These are phyloP conservation scores for Lachancea sp. DNA, from an alignment of 805 yeast species.

Conservation along the genomic window DNA sequence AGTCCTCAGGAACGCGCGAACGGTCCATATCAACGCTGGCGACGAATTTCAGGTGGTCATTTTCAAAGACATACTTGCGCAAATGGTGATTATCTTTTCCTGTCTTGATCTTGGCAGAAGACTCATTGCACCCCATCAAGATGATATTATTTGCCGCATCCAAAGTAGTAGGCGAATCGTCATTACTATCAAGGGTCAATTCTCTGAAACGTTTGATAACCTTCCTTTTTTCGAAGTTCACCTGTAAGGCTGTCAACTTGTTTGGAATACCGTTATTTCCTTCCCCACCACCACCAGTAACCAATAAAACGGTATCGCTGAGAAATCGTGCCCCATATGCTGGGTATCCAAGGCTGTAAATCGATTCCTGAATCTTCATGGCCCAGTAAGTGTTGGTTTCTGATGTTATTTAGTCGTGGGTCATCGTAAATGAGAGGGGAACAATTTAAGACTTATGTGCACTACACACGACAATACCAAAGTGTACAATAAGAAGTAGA, in stretches of 20 bases:
- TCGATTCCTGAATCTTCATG: slow-evolving; percentile 24
- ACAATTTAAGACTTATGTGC: no score
- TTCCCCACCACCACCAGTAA: slow-evolving; percentile 95
- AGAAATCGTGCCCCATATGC: slow-evolving; percentile 72
- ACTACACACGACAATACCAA: no score
- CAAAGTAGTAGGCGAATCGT: slow-evolving; percentile 84
- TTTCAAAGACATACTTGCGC: slow-evolving; percentile 55
- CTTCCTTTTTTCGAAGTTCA: slow-evolving; percentile 45
- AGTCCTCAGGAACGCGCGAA: slow-evolving; percentile 45
- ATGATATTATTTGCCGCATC: slow-evolving; percentile 48
- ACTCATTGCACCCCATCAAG: slow-evolving; percentile 72
- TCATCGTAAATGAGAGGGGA: no score
- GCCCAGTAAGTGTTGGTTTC: background rate
- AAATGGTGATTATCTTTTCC: slow-evolving; percentile 61
- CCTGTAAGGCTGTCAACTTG: slow-evolving; percentile 60
- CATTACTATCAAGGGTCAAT: slow-evolving; percentile 50
- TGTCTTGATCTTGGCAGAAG: slow-evolving; percentile 48
- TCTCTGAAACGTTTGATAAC: slow-evolving; percentile 57
- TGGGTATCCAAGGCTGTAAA: slow-evolving; percentile 56
- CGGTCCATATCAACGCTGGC: slow-evolving; percentile 53
- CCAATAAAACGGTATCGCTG: slow-evolving; percentile 52
- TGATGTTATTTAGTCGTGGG: no score
- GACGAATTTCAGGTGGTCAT: slow-evolving; percentile 55
- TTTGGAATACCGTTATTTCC: slow-evolving; percentile 86
- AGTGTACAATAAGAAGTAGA: no score